Percentiles rank a stretch among this genome's conserved stretches.
These are phyloP conservation scores for Diaporthe longicolla DNA, from an alignment of 2,329 filamentous ascomycete genomes.

Conservation along the genomic window DNA sequence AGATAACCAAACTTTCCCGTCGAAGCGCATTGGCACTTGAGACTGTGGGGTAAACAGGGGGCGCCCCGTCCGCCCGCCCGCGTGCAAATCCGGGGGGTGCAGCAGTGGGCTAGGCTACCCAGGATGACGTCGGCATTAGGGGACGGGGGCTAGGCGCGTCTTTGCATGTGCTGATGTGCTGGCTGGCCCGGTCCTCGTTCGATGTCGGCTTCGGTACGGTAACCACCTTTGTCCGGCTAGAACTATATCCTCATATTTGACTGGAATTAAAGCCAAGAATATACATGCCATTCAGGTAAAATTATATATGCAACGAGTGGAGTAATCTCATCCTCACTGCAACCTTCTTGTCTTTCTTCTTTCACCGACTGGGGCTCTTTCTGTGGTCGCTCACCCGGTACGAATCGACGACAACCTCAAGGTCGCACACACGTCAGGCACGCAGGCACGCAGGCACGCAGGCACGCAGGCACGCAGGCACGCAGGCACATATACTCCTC, in stretches of 20 bases:
- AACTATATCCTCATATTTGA: background rate
- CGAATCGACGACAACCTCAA: background rate
- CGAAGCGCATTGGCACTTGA: background rate
- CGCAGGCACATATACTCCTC: background rate
- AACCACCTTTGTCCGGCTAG: background rate
- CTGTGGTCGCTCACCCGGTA: background rate
- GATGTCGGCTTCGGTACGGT: background rate
- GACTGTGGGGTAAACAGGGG: conserved; percentile 35
- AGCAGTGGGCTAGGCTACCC: conserved; percentile 12
- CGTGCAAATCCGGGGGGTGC: conserved; percentile 26
- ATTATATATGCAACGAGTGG: background rate
- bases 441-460: background rate
- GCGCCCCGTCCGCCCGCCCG: background rate
- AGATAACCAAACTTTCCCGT: background rate
- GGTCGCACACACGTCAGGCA: background rate
- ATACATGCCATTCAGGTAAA: background rate
- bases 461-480: background rate
- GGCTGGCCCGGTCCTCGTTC: conserved; percentile 7
- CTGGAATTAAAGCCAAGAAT: background rate
- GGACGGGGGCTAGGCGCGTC: background rate
- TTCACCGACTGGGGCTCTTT: background rate
- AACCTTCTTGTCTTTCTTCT: background rate
- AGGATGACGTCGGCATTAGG: conserved; percentile 22
- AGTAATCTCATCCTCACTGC: background rate
- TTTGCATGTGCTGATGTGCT: conserved; percentile 20